phyloP scores from a whole-genome alignment of 495 filamentous ascomycete species.

The Hypomontagnella submonticulosa region DNA sequence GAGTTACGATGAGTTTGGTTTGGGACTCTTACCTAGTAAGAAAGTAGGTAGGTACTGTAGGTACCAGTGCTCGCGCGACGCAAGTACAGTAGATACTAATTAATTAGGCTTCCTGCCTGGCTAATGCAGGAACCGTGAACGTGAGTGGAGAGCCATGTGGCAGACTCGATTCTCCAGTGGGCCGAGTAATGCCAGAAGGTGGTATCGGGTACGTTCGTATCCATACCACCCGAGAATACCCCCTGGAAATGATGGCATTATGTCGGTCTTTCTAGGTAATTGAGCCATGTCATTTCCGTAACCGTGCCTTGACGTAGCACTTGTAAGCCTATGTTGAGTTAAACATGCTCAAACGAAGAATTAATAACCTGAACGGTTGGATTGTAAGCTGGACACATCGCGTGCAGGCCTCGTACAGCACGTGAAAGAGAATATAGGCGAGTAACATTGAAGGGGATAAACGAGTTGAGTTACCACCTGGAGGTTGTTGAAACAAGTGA shows the following conservation, averaged over 20 bases:
- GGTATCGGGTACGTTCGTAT: constrained; percentile 26
- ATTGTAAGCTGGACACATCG: constrained; percentile 14
- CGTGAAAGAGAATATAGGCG: constrained; percentile 7
- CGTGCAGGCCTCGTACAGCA: constrained; percentile 17
- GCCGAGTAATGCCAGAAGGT: constrained; percentile 14
- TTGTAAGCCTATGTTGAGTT: constrained; percentile 2
- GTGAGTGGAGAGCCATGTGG: constrained; percentile 44
- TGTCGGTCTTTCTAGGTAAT: constrained; percentile 37
- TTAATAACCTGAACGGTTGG: neutral
- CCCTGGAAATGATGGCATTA: constrained; percentile 40
- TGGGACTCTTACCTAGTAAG: constrained; percentile 27
- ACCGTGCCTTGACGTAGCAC: constrained; percentile 19
- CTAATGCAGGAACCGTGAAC: constrained; percentile 44
- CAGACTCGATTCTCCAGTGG: constrained; percentile 28
- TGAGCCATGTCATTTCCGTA: constrained; percentile 5
- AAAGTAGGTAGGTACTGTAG: constrained; percentile 6
- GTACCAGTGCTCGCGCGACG: neutral
- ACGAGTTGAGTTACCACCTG: neutral
- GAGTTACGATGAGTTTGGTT: constrained; percentile 25
- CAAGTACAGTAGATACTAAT: neutral
- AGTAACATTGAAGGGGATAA: neutral
- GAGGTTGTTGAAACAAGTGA: constrained; percentile 23
- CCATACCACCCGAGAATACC: neutral
- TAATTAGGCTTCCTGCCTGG: constrained; percentile 12
- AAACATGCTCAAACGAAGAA: neutral